These are phyloP conservation scores for Daldinia childiae DNA, from an alignment of 495 filamentous ascomycete genomes.

Conservation along the genomic window DNA sequence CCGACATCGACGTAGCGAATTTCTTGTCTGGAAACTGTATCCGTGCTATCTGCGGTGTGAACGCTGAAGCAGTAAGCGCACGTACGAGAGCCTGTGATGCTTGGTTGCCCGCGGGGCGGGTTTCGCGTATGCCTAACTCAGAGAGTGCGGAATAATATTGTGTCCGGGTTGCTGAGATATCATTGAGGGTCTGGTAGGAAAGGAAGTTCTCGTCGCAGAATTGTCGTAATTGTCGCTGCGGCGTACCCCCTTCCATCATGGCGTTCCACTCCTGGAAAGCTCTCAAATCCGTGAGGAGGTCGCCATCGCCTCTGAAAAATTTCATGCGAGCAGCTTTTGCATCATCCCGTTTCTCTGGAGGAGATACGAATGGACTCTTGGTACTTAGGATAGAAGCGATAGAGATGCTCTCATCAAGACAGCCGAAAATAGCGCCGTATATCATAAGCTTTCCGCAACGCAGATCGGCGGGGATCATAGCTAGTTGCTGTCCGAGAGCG, in stretches of 20 bases:
- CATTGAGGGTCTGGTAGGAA: slow-evolving; percentile 80
- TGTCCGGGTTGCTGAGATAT: slow-evolving; percentile 84
- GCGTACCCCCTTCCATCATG: slow-evolving; percentile 61
- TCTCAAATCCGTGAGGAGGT: slow-evolving; percentile 83
- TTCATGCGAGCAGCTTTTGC: slow-evolving; percentile 76
- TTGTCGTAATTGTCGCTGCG: slow-evolving; percentile 69
- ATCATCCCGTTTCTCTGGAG: slow-evolving; percentile 81
- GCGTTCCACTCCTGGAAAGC: slow-evolving; percentile 85
- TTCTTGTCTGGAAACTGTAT: slow-evolving; percentile 96
- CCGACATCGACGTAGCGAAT: slow-evolving; percentile 82
- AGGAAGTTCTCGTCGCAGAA: slow-evolving; percentile 93
- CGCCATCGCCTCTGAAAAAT: slow-evolving; percentile 82
- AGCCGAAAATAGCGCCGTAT: slow-evolving; percentile 92
- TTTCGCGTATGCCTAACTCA: slow-evolving; percentile 81
- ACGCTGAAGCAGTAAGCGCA: slow-evolving; percentile 88
- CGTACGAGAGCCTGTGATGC: slow-evolving; percentile 72
- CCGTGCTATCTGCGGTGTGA: slow-evolving; percentile 88
- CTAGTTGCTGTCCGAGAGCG: slow-evolving; percentile 86
- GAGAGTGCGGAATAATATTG: slow-evolving; percentile 88
- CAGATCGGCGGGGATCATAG: slow-evolving; percentile 94
- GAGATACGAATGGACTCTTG: slow-evolving; percentile 83
- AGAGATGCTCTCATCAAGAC: slow-evolving; percentile 86
- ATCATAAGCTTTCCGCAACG: slow-evolving; percentile 95
- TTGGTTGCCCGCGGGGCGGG: slow-evolving; percentile 56
- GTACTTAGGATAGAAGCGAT: slow-evolving; percentile 90